phyloP scores from a whole-genome alignment of 108 stramenopile species.

The Skeletonema potamos region DNA sequence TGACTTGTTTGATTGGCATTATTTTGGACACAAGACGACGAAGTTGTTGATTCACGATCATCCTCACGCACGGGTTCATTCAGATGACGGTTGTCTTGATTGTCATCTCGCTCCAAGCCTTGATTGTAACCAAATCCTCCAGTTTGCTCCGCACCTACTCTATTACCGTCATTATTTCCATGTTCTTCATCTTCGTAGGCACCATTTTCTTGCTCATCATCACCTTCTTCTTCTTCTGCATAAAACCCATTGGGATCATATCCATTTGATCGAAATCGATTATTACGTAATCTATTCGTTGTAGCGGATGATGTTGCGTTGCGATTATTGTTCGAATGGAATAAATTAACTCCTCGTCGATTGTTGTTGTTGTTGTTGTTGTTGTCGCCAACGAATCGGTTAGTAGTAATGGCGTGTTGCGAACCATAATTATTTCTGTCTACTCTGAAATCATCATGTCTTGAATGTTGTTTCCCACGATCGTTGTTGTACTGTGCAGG shows the following conservation, averaged over 20 bases:
- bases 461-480: background rate
- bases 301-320: too few species aligned
- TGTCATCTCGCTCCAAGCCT: background rate
- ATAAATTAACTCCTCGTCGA: background rate
- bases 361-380: too few species aligned
- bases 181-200: background rate
- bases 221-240: background rate
- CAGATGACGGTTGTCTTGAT: background rate
- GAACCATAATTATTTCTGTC: background rate
- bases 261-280: background rate
- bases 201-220: background rate
- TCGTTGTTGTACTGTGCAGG: background rate
- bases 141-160: background rate
- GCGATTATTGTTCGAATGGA: background rate
- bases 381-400: background rate
- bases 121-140: background rate
- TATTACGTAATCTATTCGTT: too few species aligned
- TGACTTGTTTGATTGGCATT: background rate
- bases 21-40: background rate
- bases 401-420: background rate
- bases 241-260: slow-evolving; percentile 1
- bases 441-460: background rate
- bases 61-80: background rate
- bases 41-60: background rate
- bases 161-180: background rate